Evolutionary conservation across 345 rosid genomes (phyloP).

Genomic region (Brassica rapa): DNA sequence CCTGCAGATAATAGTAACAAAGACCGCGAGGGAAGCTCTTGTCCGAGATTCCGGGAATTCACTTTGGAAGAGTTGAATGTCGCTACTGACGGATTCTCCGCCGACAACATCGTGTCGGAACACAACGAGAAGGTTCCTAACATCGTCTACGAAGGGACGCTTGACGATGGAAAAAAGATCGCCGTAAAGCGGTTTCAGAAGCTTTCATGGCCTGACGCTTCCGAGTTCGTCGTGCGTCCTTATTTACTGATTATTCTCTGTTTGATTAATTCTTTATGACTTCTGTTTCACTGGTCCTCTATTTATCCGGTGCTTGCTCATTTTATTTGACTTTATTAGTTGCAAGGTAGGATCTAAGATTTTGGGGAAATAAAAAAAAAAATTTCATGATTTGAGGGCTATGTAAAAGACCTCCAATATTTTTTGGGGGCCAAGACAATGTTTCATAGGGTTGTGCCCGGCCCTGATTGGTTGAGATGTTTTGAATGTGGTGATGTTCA

Average conservation of each 20-base stretch:
- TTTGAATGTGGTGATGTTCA: too few relatives aligned
- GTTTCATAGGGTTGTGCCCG: too few relatives aligned
- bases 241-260: slow-evolving; percentile 1
- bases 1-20: slow-evolving; percentile 11
- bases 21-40: slow-evolving; percentile 19
- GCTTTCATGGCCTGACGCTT: slow-evolving; percentile 90
- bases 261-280: neutral
- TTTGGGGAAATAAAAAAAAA: too few relatives aligned
- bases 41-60: slow-evolving; percentile 72
- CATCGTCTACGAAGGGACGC: slow-evolving; percentile 79
- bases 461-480: too few relatives aligned
- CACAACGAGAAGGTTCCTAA: slow-evolving; percentile 96
- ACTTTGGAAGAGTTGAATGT: slow-evolving; percentile 64
- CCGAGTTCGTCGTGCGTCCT: slow-evolving; percentile 77
- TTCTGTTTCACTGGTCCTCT: neutral
- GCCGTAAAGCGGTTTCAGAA: slow-evolving; percentile 91
- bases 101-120: slow-evolving; percentile 88
- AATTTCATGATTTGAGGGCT: too few relatives aligned
- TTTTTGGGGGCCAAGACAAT: too few relatives aligned
- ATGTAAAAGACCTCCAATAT: too few relatives aligned
- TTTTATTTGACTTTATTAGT: too few relatives aligned
- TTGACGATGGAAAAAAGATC: slow-evolving; percentile 56
- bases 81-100: slow-evolving; percentile 74
- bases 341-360: too few relatives aligned
- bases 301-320: too few relatives aligned